These are phyloP conservation scores for Brassica incana DNA, from an alignment of 345 rosid genomes.

Conservation along the genomic window DNA sequence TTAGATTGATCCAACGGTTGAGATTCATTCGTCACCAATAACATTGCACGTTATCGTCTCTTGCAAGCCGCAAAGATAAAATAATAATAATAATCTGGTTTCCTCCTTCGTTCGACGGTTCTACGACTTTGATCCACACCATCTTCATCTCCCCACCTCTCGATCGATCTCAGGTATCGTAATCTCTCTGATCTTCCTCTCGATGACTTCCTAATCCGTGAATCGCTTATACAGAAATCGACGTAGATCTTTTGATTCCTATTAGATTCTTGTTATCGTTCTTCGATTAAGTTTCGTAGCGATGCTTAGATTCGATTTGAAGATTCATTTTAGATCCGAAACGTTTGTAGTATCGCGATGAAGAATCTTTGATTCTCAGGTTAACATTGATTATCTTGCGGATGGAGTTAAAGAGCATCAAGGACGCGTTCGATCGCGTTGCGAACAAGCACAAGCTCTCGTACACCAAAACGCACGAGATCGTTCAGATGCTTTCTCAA, in stretches of 20 bases:
- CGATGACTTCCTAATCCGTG: not conserved
- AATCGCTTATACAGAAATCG: not conserved
- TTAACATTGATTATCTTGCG: not conserved
- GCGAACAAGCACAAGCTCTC: slow-evolving; percentile 71
- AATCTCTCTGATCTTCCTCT: not conserved
- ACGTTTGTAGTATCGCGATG: not conserved
- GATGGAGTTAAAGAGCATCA: slow-evolving; percentile 76
- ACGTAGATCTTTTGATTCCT: not conserved
- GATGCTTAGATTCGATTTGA: not conserved
- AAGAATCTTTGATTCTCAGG: slow-evolving; percentile 15
- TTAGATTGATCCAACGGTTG: slow-evolving; percentile 13
- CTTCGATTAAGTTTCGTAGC: not conserved
- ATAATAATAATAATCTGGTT: not conserved
- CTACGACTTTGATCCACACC: slow-evolving; percentile 9
- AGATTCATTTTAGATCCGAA: not conserved
- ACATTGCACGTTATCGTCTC: slow-evolving; percentile 10
- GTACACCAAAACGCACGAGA: slow-evolving; percentile 53
- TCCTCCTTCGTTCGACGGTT: slow-evolving; percentile 17
- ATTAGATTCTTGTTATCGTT: not conserved
- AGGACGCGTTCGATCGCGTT: slow-evolving; percentile 79
- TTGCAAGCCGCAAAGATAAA: not conserved
- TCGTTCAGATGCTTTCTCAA: slow-evolving; percentile 49
- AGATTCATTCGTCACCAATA: slow-evolving; percentile 5
- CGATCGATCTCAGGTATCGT: slow-evolving; percentile 19
- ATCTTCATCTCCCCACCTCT: slow-evolving; percentile 22